Evolutionary conservation across 2,329 filamentous ascomycete genomes (phyloP).

Genomic region (Fusarium scirpi): DNA sequence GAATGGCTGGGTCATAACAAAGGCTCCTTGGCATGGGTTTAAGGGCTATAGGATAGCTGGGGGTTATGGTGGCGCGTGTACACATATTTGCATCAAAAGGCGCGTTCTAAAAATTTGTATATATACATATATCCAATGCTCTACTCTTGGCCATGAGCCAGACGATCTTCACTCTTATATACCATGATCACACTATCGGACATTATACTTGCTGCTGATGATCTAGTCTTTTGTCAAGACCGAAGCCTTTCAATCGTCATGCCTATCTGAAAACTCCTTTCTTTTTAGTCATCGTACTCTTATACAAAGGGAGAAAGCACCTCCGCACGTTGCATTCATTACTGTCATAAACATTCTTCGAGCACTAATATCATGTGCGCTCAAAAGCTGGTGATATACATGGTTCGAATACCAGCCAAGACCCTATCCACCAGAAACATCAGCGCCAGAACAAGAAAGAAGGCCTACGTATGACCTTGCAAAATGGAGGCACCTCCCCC

Average conservation of each 20-base stretch:
- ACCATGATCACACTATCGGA: slow-evolving; percentile 24
- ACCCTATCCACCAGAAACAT: slow-evolving; percentile 11
- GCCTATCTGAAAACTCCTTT: neutral
- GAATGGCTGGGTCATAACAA: slow-evolving; percentile 21
- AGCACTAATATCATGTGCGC: slow-evolving; percentile 7
- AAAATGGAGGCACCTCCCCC: slow-evolving; percentile 60
- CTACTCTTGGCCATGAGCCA: slow-evolving; percentile 31
- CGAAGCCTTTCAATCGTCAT: neutral
- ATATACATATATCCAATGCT: slow-evolving; percentile 35
- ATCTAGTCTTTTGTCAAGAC: neutral
- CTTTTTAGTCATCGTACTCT: neutral
- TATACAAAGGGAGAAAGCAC: slow-evolving; percentile 1
- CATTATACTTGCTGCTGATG: neutral
- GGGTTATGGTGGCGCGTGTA: slow-evolving; percentile 28
- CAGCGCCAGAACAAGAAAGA: slow-evolving; percentile 13
- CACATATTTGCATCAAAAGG: slow-evolving; percentile 45
- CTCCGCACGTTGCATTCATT: slow-evolving; percentile 34
- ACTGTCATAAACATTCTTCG: slow-evolving; percentile 24
- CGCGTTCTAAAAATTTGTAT: slow-evolving; percentile 41
- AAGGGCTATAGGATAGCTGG: slow-evolving; percentile 16
- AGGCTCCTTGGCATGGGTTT: slow-evolving; percentile 26
- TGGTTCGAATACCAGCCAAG: slow-evolving; percentile 13
- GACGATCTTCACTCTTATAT: slow-evolving; percentile 48
- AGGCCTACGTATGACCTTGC: slow-evolving; percentile 50
- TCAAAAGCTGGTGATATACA: slow-evolving; percentile 11